Base-by-base conservation (phyloP, 192 early-diverging fungal species). In the Coemansia sp. region DNA sequence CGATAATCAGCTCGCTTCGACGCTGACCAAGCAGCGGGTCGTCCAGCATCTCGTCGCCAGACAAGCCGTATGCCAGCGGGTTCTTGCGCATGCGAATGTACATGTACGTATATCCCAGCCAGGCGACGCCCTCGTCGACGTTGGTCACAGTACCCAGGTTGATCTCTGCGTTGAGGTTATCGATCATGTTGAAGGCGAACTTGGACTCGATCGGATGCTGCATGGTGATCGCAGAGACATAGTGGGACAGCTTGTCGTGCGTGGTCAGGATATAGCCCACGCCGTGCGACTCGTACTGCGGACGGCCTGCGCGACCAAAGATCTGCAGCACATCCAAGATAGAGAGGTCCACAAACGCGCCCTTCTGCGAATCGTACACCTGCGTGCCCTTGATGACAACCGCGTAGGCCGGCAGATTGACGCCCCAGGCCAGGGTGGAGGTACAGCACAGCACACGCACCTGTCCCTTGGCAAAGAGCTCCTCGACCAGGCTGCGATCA, bases 241-340 rank as follows among this genome's bases (percentile, higher is more conserved):
- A 99, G 68, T 98, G 94, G 13, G 83, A 65, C 19, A 99, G 82
- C 60, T 93, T 92, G 74, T 98, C 98, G 58, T 95, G 92, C 1
- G 91, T 87, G 3, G 98, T 98, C 46, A 97, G 58, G 62, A 99
- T 97, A 64, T 89, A 94, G n/a, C 93, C 96, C 18, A 93, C 90
- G 64, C 97, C 94, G 49, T 90, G 86, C 16, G 87, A 83, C 75
- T 99, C 97, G 70, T 92, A 95, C 75, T 91, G 88, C 36, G 92
- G 92, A 54, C 93, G 88, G 65, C 98, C 98, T 30, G 98, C 98
- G 72, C 98, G 90, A 63, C 95, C 98, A 72, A 99, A 98, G 60
- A 99, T 99, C 81, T 99, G 98, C 63, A 98, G 82, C n/a, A 99
- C 98, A 74, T 99, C 98, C 52, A 98, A 77, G 67, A 97, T 93